Evolutionary conservation across 2,329 filamentous ascomycete genomes (phyloP).

Genomic region (Septoria petroselini): DNA sequence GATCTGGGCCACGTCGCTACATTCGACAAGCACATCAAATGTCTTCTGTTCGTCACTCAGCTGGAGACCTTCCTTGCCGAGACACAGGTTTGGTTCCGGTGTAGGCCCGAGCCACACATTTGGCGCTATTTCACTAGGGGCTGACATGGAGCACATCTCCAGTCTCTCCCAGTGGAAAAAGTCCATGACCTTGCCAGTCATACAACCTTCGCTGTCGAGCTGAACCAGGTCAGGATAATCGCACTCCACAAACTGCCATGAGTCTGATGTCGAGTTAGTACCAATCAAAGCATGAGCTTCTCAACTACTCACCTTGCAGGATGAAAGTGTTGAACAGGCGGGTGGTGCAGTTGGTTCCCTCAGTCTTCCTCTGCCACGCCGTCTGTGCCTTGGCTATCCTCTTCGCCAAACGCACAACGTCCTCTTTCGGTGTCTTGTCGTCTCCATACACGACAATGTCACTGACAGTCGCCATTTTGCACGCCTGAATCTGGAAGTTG

Average conservation of each 20-base stretch:
- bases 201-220: constrained; percentile 65
- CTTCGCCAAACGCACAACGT: constrained; percentile 62
- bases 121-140: constrained; percentile 78
- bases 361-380: constrained; percentile 66
- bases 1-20: constrained; percentile 77
- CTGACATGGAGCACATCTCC: constrained; percentile 94
- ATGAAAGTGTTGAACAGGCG: constrained; percentile 84
- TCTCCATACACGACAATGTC: constrained; percentile 93
- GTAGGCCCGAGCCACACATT: constrained; percentile 92
- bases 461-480: constrained; percentile 81
- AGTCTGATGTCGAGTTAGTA: constrained; percentile 48
- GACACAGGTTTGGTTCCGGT: constrained; percentile 61
- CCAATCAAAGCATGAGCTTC: constrained; percentile 14
- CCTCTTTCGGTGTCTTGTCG: constrained; percentile 58
- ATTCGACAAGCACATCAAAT: constrained; percentile 77
- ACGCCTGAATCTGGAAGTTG: constrained; percentile 94
- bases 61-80: constrained; percentile 20
- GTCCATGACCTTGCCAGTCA: constrained; percentile 77
- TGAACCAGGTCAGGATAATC: constrained; percentile 69
- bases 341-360: constrained; percentile 40
- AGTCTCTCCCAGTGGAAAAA: constrained; percentile 83
- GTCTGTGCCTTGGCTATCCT: constrained; percentile 72
- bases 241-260: constrained; percentile 70
- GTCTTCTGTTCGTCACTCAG: constrained; percentile 52
- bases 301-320: constrained; percentile 52